Base-by-base conservation (phyloP, 257 asterid genomes). In the Solanum rostratum region DNA sequence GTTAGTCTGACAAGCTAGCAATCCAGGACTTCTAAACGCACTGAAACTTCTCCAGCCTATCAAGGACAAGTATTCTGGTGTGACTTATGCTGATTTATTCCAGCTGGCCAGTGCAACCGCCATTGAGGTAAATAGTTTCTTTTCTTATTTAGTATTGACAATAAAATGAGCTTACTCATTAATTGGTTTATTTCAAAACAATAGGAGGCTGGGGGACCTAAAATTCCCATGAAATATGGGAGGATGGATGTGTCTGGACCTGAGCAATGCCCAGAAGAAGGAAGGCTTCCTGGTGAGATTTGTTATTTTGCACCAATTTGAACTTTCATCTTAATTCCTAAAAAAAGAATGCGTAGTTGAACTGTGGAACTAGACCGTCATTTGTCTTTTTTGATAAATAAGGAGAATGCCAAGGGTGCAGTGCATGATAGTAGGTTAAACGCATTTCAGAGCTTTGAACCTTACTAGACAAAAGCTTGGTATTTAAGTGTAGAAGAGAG, bases 21-120 rank as follows among this genome's bases (percentile, higher is more conserved):
- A 43, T 86, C 20, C 96, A 96, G 99, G 99, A 29, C 98, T 97
- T 85, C 93, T 95, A 84, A 97, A 95, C 87, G 98, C 99, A 81
- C 96, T 97, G 86, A 94, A 95, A 88, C 98, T 95, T 89, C 93
- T 97, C 86, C 96, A 94, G 89, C 97, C 98, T 84, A 92, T 97
- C 91, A 95, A 97, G 91, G 98, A 97, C 79, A 95, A 97, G 87
- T 97, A 97, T 69, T 86, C 99, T 54, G 89, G 87, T 65, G 90
- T 96, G 70, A 93, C 94, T 53, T 95, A 93, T 86, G 99, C 98
- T 4, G 99, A 97, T 85, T 92, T 97, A 73, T 95, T 97, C 82
- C 99, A 97, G 86, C 88, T 97, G 92, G 99, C 98, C 83, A 95
- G 99, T 90, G 98, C 99, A 84, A 94, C 98, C 14, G 98, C 99